Evolutionary conservation across 192 early-diverging fungal genomes (phyloP).

Genomic region (Backusella liffmaniae): DNA sequence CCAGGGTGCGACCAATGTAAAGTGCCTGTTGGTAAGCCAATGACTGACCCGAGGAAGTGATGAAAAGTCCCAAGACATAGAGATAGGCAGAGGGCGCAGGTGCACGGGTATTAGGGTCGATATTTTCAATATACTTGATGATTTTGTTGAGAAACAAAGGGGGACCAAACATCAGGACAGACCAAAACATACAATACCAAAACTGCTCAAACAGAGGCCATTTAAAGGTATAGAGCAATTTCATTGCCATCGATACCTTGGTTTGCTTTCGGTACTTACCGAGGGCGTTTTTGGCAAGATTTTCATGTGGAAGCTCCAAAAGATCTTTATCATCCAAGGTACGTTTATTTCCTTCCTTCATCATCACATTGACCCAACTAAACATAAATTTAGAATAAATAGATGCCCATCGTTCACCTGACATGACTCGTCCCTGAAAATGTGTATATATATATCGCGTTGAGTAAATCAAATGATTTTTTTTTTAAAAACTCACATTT

Average conservation of each 20-base stretch:
- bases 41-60: conserved; percentile 44
- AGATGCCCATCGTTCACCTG: conserved; percentile 31
- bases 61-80: conserved; percentile 59
- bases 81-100: conserved; percentile 43
- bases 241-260: not conserved
- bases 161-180: conserved; percentile 43
- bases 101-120: not conserved
- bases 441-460: not conserved
- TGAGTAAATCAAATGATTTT: conserved; percentile 11
- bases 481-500: conserved; percentile 6
- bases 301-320: conserved; percentile 44
- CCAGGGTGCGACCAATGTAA: conserved; percentile 64
- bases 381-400: conserved; percentile 43
- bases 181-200: conserved; percentile 16
- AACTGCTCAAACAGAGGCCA: conserved; percentile 44
- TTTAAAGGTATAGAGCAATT: conserved; percentile 22
- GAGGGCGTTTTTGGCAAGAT: conserved; percentile 37
- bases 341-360: conserved; percentile 44
- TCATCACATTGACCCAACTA: conserved; percentile 50
- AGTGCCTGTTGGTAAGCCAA: conserved; percentile 49
- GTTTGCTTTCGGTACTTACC: conserved; percentile 17
- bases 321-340: conserved; percentile 52
- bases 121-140: conserved; percentile 45
- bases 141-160: conserved; percentile 60
- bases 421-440: conserved; percentile 28